Evolutionary conservation across 1,284 basidiomycete species (phyloP).

Genomic region (Filobasidium uniguttulatum): DNA sequence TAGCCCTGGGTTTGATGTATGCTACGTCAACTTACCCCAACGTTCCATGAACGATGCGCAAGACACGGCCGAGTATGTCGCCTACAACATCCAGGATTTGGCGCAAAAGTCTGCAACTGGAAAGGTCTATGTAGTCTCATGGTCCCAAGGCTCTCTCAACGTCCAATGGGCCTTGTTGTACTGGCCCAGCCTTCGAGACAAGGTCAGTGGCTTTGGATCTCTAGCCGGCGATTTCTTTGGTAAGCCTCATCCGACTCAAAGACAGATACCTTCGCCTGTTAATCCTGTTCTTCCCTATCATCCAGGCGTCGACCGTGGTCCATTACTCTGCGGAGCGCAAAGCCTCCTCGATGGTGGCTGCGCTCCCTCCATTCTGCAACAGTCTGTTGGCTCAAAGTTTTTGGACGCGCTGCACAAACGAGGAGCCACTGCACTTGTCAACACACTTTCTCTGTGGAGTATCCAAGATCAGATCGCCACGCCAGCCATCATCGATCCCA

Average conservation of each 20-base stretch:
- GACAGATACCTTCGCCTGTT: no score
- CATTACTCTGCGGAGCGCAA: slow-evolving; percentile 16
- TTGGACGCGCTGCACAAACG: slow-evolving; percentile 21
- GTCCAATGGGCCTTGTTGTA: slow-evolving; percentile 26
- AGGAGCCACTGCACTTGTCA: slow-evolving; percentile 21
- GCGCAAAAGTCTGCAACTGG: slow-evolving; percentile 20
- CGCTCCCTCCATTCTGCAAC: slow-evolving; percentile 22
- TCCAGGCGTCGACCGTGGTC: no score
- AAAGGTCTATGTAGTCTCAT: slow-evolving; percentile 27
- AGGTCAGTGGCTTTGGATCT: background rate
- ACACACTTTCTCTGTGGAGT: slow-evolving; percentile 20
- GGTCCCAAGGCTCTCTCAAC: slow-evolving; percentile 29
- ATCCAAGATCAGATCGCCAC: slow-evolving; percentile 25
- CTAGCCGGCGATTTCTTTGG: background rate
- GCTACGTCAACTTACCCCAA: slow-evolving; percentile 26
- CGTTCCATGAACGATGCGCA: slow-evolving; percentile 25
- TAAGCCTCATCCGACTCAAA: no score
- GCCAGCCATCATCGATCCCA: slow-evolving; percentile 19
- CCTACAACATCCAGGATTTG: slow-evolving; percentile 22
- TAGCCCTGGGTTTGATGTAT: slow-evolving; percentile 27
- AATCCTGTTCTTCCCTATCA: no score
- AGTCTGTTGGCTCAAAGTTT: slow-evolving; percentile 22
- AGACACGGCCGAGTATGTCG: slow-evolving; percentile 28
- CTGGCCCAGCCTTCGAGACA: background rate
- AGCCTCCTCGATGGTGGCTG: slow-evolving; percentile 14